Conservation (phyloP, 116 monocot species). For the Thalassia testudinum region DNA sequence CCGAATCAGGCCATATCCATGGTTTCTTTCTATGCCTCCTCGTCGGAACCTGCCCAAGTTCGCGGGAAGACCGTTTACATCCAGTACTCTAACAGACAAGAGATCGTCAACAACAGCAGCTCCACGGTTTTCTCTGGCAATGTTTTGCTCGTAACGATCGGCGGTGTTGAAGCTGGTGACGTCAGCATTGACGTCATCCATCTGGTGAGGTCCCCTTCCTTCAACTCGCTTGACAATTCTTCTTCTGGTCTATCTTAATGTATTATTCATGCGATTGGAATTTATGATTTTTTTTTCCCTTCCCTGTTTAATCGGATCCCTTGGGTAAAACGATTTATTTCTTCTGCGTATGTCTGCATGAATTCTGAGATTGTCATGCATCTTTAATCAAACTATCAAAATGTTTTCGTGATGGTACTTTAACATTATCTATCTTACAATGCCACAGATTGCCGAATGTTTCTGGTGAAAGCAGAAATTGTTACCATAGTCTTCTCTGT, state of each 20-base stretch:
- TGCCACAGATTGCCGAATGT: too few species aligned
- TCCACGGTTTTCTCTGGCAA: conserved; percentile 52
- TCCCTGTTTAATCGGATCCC: background rate
- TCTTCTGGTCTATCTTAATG: conserved; percentile 18
- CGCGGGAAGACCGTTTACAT: conserved; percentile 82
- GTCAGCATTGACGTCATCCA: conserved; percentile 85
- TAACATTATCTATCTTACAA: too few species aligned
- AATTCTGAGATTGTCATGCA: too few species aligned
- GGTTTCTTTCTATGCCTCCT: conserved; percentile 73
- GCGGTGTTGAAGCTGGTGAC: conserved; percentile 72
- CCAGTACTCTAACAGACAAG: conserved; percentile 78
- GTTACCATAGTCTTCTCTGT: too few species aligned
- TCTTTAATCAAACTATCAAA: too few species aligned
- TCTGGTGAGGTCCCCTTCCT: conserved; percentile 50
- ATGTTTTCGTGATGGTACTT: too few species aligned
- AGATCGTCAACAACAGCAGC: conserved; percentile 66
- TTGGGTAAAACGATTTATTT: too few species aligned
- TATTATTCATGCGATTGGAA: too few species aligned
- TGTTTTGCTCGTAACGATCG: conserved; percentile 81
- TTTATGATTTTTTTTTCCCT: background rate
- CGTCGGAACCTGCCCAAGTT: conserved; percentile 75
- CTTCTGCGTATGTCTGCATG: too few species aligned
- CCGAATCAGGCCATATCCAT: conserved; percentile 79
- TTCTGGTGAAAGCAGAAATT: too few species aligned
- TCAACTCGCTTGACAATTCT: background rate